Percentiles rank a stretch among this genome's conserved stretches.
These are phyloP conservation scores for Coemansia javaensis DNA, from an alignment of 192 early-diverging fungal genomes.

Conservation along the genomic window DNA sequence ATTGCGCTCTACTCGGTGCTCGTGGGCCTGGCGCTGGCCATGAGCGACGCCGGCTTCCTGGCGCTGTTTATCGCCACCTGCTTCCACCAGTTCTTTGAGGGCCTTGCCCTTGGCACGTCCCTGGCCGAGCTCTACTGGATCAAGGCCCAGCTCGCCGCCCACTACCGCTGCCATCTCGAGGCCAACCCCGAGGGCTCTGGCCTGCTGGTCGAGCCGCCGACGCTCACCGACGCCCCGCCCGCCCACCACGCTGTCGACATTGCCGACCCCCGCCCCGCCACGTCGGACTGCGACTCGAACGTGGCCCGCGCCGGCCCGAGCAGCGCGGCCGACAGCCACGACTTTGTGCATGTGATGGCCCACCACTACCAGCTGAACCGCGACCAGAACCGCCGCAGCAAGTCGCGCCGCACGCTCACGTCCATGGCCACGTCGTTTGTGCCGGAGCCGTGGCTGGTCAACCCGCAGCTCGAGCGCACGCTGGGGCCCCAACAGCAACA, in stretches of 20 bases:
- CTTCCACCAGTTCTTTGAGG: constrained; percentile 74
- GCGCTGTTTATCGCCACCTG: constrained; percentile 59
- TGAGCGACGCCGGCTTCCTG: constrained; percentile 46
- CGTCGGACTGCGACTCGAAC: not conserved
- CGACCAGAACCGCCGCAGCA: constrained; percentile 6
- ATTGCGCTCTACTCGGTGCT: constrained; percentile 71
- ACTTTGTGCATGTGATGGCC: constrained; percentile 11
- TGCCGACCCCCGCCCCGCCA: not conserved
- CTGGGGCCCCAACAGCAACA: not conserved
- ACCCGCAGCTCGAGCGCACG: constrained; percentile 31
- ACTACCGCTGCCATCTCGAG: not conserved
- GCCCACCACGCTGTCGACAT: no score
- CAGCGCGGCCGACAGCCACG: constrained; percentile 2
- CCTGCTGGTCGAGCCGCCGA: not conserved
- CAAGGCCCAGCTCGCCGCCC: constrained; percentile 26
- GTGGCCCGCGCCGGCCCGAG: not conserved
- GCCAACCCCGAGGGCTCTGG: no score
- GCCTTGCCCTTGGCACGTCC: constrained; percentile 66
- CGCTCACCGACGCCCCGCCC: no score
- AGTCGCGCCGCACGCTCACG: constrained; percentile 31
- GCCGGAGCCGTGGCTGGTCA: constrained; percentile 47
- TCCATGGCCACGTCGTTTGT: constrained; percentile 44
- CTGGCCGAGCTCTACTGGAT: constrained; percentile 58
- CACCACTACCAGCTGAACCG: not conserved
- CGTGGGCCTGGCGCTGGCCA: constrained; percentile 61